phyloP scores from a whole-genome alignment of 768 basidiomycete species.

The Lentinula aciculospora region DNA sequence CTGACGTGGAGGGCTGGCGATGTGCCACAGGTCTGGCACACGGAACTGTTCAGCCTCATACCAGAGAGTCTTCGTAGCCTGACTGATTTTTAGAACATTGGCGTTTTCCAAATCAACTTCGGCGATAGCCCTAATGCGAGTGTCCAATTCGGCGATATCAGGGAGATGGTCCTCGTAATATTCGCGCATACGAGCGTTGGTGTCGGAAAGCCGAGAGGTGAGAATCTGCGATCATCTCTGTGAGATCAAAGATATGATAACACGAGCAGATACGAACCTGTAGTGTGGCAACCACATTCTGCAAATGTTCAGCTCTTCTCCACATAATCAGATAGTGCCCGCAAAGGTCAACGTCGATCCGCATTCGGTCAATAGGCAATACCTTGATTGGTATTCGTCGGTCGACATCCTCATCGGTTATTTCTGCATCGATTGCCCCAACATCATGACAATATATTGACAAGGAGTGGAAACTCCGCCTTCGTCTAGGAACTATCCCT shows the following conservation, averaged over 20 bases:
- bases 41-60: conserved; percentile 72
- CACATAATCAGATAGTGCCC: conserved; percentile 68
- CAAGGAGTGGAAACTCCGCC: conserved; percentile 16
- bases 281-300: conserved; percentile 56
- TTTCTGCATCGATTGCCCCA: not conserved
- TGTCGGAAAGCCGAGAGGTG: conserved; percentile 44
- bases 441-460: not conserved
- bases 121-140: conserved; percentile 40
- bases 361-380: conserved; percentile 60
- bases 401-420: not conserved
- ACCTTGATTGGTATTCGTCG: conserved; percentile 19
- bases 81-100: conserved; percentile 47
- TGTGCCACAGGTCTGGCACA: conserved; percentile 61
- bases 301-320: conserved; percentile 62
- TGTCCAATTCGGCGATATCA: conserved; percentile 41
- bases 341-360: conserved; percentile 73
- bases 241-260: conserved; percentile 1
- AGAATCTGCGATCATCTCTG: conserved; percentile 31
- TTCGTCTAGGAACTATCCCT: conserved; percentile 25
- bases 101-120: conserved; percentile 45
- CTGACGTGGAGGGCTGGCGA: conserved; percentile 51
- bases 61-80: conserved; percentile 59
- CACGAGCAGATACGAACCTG: conserved; percentile 29
- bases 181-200: conserved; percentile 51
- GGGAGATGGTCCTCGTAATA: conserved; percentile 51